A percentile compares a stretch with the other conserved stretches of the same genome.
phyloP scores from a whole-genome alignment of 345 rosid species.

The Reutealis trisperma region DNA sequence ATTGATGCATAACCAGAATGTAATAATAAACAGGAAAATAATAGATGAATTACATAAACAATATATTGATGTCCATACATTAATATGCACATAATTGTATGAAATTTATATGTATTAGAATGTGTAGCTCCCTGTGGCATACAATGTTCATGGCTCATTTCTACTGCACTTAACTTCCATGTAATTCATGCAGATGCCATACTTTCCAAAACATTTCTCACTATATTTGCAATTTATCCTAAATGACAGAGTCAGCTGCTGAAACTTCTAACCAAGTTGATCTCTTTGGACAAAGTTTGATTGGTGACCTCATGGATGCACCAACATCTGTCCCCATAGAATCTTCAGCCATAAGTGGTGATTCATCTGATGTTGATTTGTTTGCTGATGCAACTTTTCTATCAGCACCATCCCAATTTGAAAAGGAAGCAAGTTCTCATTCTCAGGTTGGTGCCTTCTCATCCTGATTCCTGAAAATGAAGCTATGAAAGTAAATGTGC shows the following conservation, averaged over 20 bases:
- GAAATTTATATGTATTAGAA: neutral
- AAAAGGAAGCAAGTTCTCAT: conserved; percentile 48
- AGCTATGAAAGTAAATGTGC: neutral
- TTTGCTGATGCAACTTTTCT: conserved; percentile 97
- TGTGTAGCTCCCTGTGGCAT: neutral
- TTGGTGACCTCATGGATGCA: conserved; percentile 76
- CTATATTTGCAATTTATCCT: conserved; percentile 16
- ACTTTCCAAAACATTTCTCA: neutral
- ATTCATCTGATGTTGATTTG: conserved; percentile 67
- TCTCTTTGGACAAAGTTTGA: conserved; percentile 74
- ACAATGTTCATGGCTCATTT: neutral
- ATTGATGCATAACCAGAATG: neutral
- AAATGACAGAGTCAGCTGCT: conserved; percentile 62
- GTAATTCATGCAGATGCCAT: neutral
- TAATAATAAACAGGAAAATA: neutral
- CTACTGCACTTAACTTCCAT: neutral
- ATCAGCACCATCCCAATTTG: conserved; percentile 64
- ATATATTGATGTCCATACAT: no score
- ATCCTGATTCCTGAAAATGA: conserved; percentile 1
- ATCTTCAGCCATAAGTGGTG: conserved; percentile 42
- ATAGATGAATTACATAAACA: neutral
- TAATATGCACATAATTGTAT: no score
- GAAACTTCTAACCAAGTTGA: conserved; percentile 69
- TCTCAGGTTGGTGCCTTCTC: conserved; percentile 48
- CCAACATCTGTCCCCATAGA: conserved; percentile 57